Percentiles rank a stretch among this genome's conserved stretches.
Conservation (phyloP, 768 basidiomycete genomes). For the Rubroboletus satanas region DNA sequence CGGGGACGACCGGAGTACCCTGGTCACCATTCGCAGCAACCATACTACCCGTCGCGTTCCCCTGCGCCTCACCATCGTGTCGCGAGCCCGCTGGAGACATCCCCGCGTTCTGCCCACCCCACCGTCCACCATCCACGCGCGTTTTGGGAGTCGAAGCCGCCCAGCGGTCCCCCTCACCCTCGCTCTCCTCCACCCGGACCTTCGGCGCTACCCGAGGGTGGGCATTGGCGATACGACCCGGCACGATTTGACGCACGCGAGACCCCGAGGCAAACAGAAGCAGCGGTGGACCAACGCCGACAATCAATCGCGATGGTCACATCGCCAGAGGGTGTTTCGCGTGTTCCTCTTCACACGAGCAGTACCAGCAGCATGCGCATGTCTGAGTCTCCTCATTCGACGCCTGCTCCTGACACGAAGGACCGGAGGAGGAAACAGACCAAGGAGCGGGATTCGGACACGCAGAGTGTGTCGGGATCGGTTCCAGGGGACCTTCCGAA, state of each 20-base stretch:
- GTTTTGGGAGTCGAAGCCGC: conserved; percentile 64
- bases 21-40: conserved; percentile 29
- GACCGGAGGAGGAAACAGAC: conserved; percentile 40
- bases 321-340: conserved; percentile 43
- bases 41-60: conserved; percentile 34
- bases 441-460: conserved; percentile 49
- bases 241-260: conserved; percentile 49
- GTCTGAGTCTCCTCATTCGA: conserved; percentile 59
- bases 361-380: conserved; percentile 36
- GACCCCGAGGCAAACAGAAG: conserved; percentile 30
- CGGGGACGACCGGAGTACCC: conserved; percentile 41
- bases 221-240: conserved; percentile 61
- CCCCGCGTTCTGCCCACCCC: conserved; percentile 54
- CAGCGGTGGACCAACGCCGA: conserved; percentile 32
- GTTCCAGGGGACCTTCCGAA: conserved; percentile 43
- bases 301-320: conserved; percentile 39
- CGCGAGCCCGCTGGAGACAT: conserved; percentile 55
- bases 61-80: conserved; percentile 38
- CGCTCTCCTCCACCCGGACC: conserved; percentile 35
- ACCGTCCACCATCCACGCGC: conserved; percentile 30
- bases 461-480: conserved; percentile 30
- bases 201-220: conserved; percentile 39
- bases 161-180: conserved; percentile 27
- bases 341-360: conserved; percentile 28
- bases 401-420: conserved; percentile 42